Evolutionary conservation across 108 stramenopile genomes (phyloP), one percentile per base, ranked within the genome.

Genomic region (Cyclotella sp.): DNA sequence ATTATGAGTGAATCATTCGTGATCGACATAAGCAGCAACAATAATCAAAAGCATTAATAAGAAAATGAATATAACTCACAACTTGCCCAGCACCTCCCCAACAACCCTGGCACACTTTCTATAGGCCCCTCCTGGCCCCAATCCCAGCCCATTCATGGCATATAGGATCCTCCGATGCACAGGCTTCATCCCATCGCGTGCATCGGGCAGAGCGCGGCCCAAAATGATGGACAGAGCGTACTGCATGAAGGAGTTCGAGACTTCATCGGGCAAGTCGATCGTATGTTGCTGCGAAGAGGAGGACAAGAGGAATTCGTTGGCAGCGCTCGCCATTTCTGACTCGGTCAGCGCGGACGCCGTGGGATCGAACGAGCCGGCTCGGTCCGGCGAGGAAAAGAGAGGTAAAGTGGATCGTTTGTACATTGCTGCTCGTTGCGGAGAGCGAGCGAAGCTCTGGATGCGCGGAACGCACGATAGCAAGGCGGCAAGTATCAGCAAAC

Each of bases 91-190:
- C 0, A 98, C 97, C 86, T 98, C 98, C 10, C 98, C 98, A 18
- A 98, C 98, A 30, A 98, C 97, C 57, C 98, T 90, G 27, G 97
- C 98, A 74, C 97, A 98, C 81, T 98, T 98, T n/a, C 98, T 86
- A 85, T 97, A 93, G n/a, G 81, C 57, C 12, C 77, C 68, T 15
- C 34, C 84, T 1, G 97, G 95, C 44, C 34, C 64, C 51, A 98
- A 84, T 24, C 84, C 83, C 44, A 98, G 77, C 46, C 89, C 93
- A 77, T 89, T 78, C 98, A 98, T 98, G 47, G 96, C 93, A 82
- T 92, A 98, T 46, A 98, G 78, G 67, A 98, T 97, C 45, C 98
- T 89, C 22, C 98, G 85, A 85, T 98, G 98, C 8, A 98, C 98
- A 18, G 98, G 98, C 74, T 98, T 98, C 62, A 98, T 46, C 55